Evolutionary conservation across 2,329 filamentous ascomycete genomes (phyloP).

Genomic region (Arthrobotrys entomopaga): DNA sequence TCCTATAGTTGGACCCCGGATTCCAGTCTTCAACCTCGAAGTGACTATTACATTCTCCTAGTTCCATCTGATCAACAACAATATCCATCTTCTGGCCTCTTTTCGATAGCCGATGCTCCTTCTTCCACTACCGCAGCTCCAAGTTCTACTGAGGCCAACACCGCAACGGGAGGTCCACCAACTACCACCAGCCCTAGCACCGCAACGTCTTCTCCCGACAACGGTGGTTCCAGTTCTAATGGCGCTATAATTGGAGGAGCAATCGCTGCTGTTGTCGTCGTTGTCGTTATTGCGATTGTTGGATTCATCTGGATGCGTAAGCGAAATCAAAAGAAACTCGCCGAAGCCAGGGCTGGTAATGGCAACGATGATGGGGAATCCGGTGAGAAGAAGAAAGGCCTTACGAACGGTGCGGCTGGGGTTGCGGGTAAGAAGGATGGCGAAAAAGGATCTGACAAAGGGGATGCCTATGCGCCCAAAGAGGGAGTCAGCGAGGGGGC

Average conservation of each 20-base stretch:
- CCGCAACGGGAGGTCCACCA: background rate
- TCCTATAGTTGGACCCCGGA: constrained; percentile 24
- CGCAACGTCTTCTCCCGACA: background rate
- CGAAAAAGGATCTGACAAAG: background rate
- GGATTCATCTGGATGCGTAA: constrained; percentile 53
- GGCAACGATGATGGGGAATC: constrained; percentile 33
- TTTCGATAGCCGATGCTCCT: constrained; percentile 1
- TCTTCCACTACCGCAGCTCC: constrained; percentile 5
- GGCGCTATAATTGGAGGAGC: constrained; percentile 47
- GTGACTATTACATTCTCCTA: constrained; percentile 25
- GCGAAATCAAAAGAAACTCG: constrained; percentile 50
- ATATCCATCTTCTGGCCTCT: background rate
- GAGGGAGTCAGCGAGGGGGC: constrained; percentile 4
- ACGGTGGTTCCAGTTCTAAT: constrained; percentile 32
- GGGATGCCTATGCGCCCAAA: constrained; percentile 26
- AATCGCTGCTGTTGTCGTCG: constrained; percentile 41
- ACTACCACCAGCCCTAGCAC: background rate
- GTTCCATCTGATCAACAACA: background rate
- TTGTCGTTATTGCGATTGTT: constrained; percentile 29
- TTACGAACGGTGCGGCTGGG: constrained; percentile 19
- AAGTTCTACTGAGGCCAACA: constrained; percentile 1
- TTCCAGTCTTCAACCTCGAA: background rate
- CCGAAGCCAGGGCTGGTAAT: constrained; percentile 23
- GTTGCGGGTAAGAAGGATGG: constrained; percentile 17
- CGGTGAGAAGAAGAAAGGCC: constrained; percentile 28